A percentile compares a stretch with the other conserved stretches of the same genome.
These are phyloP conservation scores for Monosporascus ibericus DNA, from an alignment of 2,329 filamentous ascomycete species.

Conservation along the genomic window DNA sequence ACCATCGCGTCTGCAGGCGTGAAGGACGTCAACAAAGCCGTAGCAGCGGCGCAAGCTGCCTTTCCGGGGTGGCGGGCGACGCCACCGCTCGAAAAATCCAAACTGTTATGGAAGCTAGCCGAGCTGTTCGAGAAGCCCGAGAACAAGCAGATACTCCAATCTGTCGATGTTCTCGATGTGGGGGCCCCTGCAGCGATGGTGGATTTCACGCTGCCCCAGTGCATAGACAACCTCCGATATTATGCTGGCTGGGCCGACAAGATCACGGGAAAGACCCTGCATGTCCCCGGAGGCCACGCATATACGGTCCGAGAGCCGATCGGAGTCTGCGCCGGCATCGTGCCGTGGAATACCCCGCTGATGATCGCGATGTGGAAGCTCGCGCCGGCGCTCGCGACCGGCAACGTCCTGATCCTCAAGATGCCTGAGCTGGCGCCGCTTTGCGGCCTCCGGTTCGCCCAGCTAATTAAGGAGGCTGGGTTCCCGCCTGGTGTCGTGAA, in stretches of 20 bases:
- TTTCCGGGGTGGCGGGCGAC: constrained; percentile 66
- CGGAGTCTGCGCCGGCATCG: constrained; percentile 71
- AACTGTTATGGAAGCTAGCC: constrained; percentile 63
- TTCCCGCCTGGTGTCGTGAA: constrained; percentile 73
- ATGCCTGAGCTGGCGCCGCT: constrained; percentile 60
- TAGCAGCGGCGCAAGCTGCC: constrained; percentile 2
- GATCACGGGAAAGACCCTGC: constrained; percentile 71
- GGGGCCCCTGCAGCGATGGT: constrained; percentile 68
- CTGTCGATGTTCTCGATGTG: constrained; percentile 71
- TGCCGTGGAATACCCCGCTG: constrained; percentile 78
- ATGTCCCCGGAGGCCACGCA: constrained; percentile 62
- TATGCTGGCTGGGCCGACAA: constrained; percentile 79
- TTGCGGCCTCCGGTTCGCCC: constrained; percentile 56
- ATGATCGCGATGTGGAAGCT: constrained; percentile 74
- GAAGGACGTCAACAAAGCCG: constrained; percentile 4
- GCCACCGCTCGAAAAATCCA: constrained; percentile 60
- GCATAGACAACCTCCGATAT: constrained; percentile 54
- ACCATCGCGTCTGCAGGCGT: background rate
- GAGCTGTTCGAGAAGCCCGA: constrained; percentile 55
- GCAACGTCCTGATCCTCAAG: constrained; percentile 59
- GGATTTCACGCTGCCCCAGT: constrained; percentile 34
- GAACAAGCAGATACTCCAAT: constrained; percentile 44
- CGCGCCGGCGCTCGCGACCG: constrained; percentile 60
- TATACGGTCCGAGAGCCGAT: constrained; percentile 73
- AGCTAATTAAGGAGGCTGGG: constrained; percentile 63